Base-by-base conservation (phyloP, 768 basidiomycete species). In the Gloeophyllum trabeum region DNA sequence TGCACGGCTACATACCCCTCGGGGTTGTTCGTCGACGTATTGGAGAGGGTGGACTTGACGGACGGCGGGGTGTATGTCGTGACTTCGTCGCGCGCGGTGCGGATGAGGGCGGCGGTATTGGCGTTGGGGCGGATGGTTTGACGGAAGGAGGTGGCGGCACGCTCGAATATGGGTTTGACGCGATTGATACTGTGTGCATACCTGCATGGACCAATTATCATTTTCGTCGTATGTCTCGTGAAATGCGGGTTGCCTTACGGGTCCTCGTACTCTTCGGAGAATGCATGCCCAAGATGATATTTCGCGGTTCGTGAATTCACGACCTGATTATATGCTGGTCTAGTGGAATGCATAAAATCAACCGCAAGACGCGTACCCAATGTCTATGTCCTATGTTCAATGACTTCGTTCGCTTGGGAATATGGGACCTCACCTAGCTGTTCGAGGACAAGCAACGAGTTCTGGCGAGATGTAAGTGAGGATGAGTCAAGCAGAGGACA, bases 391-490 rank as follows among this genome's bases (percentile, higher is more conserved):
- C n/a, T 42, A 41, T 46, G 23, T 47, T 46, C 40, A 50, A 44
- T 30, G 43, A 41, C 20, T 40, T 43, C 40, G 32, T 24, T 25
- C 18, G 22, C 19, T 5, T 39, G 40, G 40, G 22, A 26, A 32
- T 30, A 28, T 40, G 28, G 23, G 35, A 39, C 51, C 67, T 54
- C 55, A 81, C 79, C 78, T 75, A 25, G 77, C 76, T 19, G 67
- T 64, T 40, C 81, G 64, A 16, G 82, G 82, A 52, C 82, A 85
- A n/a, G 81, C 76, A 19, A 81, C 80, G 20, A 78, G 62, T 54
- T 82, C 82, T 83, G 48, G 25, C 28, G 12, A 24, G 21, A 38
- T 34, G 25, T 43, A 18, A 49, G 36, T 16, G 43, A 28, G 37
- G 32, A 30, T 23, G 32, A 42, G n/a, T 16, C 35, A 2, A 4